These are phyloP conservation scores for Aureoboletus auriporus DNA, from an alignment of 768 basidiomycete genomes.

Conservation along the genomic window DNA sequence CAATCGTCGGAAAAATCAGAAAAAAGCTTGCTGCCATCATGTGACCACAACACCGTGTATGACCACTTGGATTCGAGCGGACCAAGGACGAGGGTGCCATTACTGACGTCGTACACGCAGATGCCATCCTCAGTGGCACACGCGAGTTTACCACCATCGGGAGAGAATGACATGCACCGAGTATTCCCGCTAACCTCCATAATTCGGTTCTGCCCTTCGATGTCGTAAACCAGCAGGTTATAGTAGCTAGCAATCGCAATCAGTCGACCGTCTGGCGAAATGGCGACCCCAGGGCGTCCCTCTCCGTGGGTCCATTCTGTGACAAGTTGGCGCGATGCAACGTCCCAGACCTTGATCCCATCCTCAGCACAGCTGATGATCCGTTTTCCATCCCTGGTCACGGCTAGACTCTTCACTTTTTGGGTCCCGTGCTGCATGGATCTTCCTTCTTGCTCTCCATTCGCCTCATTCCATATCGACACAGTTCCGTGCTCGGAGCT, in stretches of 20 bases:
- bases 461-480: not conserved
- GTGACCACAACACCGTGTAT: not conserved
- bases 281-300: not conserved
- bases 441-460: not conserved
- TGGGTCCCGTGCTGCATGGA: not conserved
- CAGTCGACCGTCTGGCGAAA: slow-evolving; percentile 1
- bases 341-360: slow-evolving; percentile 2
- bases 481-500: not conserved
- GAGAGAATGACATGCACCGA: slow-evolving; percentile 1
- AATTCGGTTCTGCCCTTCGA: not conserved
- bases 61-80: not conserved
- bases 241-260: not conserved
- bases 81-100: not conserved
- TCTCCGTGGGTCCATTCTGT: not conserved
- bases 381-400: not conserved
- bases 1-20: not conserved
- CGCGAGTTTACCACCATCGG: not conserved
- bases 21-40: not conserved
- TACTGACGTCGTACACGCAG: not conserved
- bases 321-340: not conserved
- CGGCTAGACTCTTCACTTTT: not conserved
- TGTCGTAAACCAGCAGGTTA: not conserved
- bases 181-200: not conserved
- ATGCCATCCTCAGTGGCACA: not conserved
- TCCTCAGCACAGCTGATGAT: not conserved